A percentile compares a stretch with the other conserved stretches of the same genome.
These are phyloP conservation scores for Candida arabinofermentans DNA, from an alignment of 805 yeast species.

Conservation along the genomic window DNA sequence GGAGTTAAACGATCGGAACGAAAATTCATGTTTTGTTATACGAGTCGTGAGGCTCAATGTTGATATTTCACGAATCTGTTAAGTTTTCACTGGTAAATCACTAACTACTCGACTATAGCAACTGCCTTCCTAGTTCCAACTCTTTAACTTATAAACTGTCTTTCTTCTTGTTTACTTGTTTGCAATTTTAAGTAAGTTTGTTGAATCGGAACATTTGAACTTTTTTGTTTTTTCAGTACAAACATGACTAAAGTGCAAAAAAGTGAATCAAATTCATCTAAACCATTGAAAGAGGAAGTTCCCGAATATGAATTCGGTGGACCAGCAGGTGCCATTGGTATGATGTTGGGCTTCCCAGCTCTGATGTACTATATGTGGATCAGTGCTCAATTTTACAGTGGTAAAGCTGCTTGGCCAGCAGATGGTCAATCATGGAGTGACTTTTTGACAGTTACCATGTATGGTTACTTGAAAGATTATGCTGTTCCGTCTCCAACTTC, in stretches of 20 bases:
- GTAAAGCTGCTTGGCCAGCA: constrained; percentile 65
- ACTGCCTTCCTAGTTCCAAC: no score
- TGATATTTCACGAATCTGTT: no score
- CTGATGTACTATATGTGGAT: constrained; percentile 98
- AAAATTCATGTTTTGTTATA: no score
- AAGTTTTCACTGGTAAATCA: no score
- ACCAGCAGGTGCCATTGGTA: constrained; percentile 79
- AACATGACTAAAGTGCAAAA: background rate
- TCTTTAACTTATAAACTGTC: no score
- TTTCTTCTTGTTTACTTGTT: no score
- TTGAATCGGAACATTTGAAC: no score
- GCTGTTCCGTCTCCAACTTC: constrained; percentile 60
- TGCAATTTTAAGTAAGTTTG: no score
- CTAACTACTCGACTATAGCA: no score
- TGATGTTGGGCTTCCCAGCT: constrained; percentile 90
- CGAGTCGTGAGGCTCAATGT: no score
- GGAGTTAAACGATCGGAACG: no score
- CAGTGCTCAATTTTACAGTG: constrained; percentile 74
- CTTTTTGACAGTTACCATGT: constrained; percentile 41
- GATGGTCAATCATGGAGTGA: constrained; percentile 49
- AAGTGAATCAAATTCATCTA: background rate
- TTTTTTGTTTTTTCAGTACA: no score
- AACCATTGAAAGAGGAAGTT: background rate
- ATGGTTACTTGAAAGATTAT: constrained; percentile 41
- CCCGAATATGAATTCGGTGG: constrained; percentile 90